A percentile compares a stretch with the other conserved stretches of the same genome.
Evolutionary conservation across 306 rosid genomes (phyloP).

Genomic region (Fragaria vesca): DNA sequence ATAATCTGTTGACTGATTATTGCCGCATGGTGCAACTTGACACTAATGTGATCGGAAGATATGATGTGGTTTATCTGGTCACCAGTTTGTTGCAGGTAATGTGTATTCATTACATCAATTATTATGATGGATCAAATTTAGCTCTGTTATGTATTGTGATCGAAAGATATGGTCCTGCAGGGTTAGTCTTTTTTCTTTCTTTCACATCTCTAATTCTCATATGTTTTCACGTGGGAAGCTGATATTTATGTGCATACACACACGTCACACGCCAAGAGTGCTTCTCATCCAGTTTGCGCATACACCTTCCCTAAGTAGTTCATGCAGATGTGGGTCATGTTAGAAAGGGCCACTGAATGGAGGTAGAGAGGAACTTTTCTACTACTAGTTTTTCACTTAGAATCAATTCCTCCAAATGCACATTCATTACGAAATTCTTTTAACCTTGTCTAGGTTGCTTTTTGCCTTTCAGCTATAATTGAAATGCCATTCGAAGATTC

Average conservation of each 20-base stretch:
- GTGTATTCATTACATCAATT: neutral
- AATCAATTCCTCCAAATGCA: slow-evolving; percentile 53
- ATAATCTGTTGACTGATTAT: neutral
- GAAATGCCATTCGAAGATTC: slow-evolving; percentile 83
- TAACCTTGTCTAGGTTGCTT: slow-evolving; percentile 33
- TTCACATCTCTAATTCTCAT: neutral
- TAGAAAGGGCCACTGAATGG: slow-evolving; percentile 14
- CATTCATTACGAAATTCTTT: slow-evolving; percentile 41
- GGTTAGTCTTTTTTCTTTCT: neutral
- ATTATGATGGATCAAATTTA: neutral
- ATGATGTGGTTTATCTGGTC: neutral
- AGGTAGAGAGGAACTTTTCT: slow-evolving; percentile 2
- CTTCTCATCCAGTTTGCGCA: slow-evolving; percentile 27
- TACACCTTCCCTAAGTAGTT: slow-evolving; percentile 51
- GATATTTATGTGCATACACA: slow-evolving; percentile 24
- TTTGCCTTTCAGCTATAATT: slow-evolving; percentile 55
- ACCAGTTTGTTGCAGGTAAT: neutral
- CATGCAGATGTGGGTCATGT: slow-evolving; percentile 25
- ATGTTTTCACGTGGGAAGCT: slow-evolving; percentile 29
- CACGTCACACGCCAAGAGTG: slow-evolving; percentile 9
- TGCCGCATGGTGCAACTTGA: neutral
- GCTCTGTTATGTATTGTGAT: neutral
- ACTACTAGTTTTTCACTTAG: slow-evolving; percentile 22
- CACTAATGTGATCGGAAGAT: neutral
- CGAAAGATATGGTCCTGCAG: slow-evolving; percentile 1